Evolutionary conservation across 331 rosid species (phyloP).

Genomic region (Rosa hybrid): DNA sequence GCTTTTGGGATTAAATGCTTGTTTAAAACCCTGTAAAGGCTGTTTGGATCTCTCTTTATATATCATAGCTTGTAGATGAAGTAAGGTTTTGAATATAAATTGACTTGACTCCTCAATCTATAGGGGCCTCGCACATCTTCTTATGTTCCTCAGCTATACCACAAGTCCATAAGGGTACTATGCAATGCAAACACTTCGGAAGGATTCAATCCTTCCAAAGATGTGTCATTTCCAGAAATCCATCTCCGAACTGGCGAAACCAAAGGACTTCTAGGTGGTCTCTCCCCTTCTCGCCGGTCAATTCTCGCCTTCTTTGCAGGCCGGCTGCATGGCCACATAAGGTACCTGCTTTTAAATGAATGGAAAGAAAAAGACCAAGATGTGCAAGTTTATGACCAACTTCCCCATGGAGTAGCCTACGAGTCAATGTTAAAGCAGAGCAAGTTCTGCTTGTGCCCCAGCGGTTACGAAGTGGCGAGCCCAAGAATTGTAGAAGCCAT

Average conservation of each 20-base stretch:
- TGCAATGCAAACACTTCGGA: slow-evolving; percentile 39
- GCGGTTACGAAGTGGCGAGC: slow-evolving; percentile 40
- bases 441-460: slow-evolving; percentile 36
- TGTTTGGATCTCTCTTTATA: not conserved
- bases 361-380: slow-evolving; percentile 38
- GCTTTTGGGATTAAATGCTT: no score
- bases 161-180: slow-evolving; percentile 33
- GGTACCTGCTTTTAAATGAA: slow-evolving; percentile 26
- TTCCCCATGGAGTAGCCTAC: slow-evolving; percentile 17
- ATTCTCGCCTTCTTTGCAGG: slow-evolving; percentile 45
- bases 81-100: not conserved
- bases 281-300: slow-evolving; percentile 20
- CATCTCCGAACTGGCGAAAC: slow-evolving; percentile 30
- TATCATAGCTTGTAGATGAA: not conserved
- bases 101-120: not conserved
- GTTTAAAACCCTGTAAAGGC: not conserved
- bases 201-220: slow-evolving; percentile 37
- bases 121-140: slow-evolving; percentile 33
- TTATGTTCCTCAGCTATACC: slow-evolving; percentile 26
- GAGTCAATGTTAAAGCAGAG: slow-evolving; percentile 34
- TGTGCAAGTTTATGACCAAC: slow-evolving; percentile 30
- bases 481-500: slow-evolving; percentile 43
- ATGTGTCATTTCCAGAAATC: slow-evolving; percentile 37
- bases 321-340: slow-evolving; percentile 30
- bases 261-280: slow-evolving; percentile 19